Conservation (phyloP, 148 eudicot genomes). For the Heliamphora exappendiculata region DNA sequence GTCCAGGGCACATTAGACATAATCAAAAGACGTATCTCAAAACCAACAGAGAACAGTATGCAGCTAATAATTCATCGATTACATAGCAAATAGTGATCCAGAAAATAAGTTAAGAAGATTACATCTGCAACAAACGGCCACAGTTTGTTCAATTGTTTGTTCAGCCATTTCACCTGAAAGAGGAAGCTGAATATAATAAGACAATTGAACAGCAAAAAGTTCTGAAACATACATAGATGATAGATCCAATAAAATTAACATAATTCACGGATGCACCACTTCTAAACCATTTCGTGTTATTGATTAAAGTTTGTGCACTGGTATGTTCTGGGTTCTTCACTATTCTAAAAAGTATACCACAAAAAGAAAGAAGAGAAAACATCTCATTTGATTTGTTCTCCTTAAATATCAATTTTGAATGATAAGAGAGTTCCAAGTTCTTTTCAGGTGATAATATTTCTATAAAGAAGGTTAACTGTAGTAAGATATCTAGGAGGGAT, state of each 20-base stretch:
- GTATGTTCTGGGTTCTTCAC: slow-evolving; percentile 1
- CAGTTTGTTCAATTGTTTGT: slow-evolving; percentile 70
- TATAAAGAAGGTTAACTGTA: not conserved
- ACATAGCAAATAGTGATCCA: not conserved
- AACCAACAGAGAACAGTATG: not conserved
- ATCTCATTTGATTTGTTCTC: not conserved
- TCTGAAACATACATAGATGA: not conserved
- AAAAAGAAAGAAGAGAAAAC: not conserved
- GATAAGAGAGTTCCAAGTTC: too few species aligned
- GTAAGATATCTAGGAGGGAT: not conserved
- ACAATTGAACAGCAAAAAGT: not conserved
- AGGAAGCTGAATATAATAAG: slow-evolving; percentile 8
- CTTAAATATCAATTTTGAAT: not conserved
- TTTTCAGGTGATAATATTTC: not conserved
- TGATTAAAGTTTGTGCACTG: not conserved
- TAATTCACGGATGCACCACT: not conserved
- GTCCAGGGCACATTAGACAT: not conserved
- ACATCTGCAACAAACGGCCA: slow-evolving; percentile 98
- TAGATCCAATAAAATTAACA: not conserved
- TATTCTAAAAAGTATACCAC: not conserved
- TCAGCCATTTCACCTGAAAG: slow-evolving; percentile 92
- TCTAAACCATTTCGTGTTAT: not conserved
- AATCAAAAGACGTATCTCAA: not conserved
- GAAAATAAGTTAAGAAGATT: slow-evolving; percentile 28
- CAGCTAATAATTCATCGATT: not conserved